phyloP scores from a whole-genome alignment of 202 grass and related monocot genomes.

The Saccharum hybrid region DNA sequence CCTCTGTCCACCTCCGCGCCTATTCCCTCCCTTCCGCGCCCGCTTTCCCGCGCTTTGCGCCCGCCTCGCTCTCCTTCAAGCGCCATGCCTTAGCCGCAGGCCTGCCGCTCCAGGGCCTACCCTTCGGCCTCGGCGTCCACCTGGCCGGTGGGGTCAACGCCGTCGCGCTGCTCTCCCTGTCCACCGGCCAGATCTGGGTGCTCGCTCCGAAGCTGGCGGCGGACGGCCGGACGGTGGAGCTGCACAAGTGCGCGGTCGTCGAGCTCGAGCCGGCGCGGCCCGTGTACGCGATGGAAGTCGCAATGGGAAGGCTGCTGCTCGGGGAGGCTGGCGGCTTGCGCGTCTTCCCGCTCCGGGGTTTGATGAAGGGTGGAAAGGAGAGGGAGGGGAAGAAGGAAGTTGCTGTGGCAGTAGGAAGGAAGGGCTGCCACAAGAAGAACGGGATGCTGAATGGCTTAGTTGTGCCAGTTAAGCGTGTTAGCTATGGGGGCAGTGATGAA shows the following conservation, averaged over 20 bases:
- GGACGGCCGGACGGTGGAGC: constrained; percentile 57
- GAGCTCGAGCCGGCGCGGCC: constrained; percentile 67
- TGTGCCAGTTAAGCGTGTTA: constrained; percentile 35
- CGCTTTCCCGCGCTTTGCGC: constrained; percentile 41
- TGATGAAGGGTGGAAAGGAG: constrained; percentile 70
- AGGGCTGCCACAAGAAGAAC: constrained; percentile 53
- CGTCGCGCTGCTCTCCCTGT: constrained; percentile 67
- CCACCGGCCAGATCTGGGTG: constrained; percentile 89
- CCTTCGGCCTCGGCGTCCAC: constrained; percentile 62
- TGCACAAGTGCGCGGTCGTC: constrained; percentile 84
- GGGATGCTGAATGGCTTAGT: constrained; percentile 62
- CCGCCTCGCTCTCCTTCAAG: constrained; percentile 60
- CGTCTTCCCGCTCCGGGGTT: constrained; percentile 56
- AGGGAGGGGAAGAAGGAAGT: constrained; percentile 36
- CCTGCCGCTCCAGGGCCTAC: constrained; percentile 55
- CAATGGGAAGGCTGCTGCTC: constrained; percentile 71
- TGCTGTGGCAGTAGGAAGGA: constrained; percentile 39
- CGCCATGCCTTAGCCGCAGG: constrained; percentile 29
- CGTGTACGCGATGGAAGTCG: constrained; percentile 71
- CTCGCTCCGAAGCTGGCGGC: constrained; percentile 50
- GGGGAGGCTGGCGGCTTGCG: constrained; percentile 84
- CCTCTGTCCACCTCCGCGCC: constrained; percentile 58
- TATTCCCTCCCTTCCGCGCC: constrained; percentile 44
- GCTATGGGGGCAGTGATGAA: background rate
- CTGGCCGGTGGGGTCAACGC: constrained; percentile 67